phyloP scores from a whole-genome alignment of 139 green algal genomes.

The Chlorella sp. region DNA sequence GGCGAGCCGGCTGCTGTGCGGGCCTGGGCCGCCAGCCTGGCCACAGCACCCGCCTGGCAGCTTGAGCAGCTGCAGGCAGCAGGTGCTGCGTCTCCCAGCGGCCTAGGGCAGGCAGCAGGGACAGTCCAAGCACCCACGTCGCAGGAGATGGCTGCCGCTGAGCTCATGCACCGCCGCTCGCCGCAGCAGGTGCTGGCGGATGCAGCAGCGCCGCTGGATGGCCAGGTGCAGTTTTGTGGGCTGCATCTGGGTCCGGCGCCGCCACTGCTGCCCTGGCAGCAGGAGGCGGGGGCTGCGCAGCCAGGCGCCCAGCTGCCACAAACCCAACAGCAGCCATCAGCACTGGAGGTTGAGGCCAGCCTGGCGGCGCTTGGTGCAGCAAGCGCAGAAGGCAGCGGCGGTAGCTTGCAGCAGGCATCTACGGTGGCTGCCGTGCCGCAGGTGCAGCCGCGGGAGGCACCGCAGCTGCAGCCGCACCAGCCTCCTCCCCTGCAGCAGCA shows the following conservation, averaged over 20 bases:
- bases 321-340: background rate
- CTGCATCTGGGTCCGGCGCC: background rate
- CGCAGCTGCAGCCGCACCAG: background rate
- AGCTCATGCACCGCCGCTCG: background rate
- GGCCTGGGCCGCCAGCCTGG: slow-evolving; percentile 10
- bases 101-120: background rate
- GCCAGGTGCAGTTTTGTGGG: background rate
- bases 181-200: slow-evolving; percentile 4
- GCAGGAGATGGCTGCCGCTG: background rate
- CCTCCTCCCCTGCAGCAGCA: background rate
- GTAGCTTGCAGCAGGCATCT: too few species aligned
- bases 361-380: too few species aligned
- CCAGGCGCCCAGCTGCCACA: background rate
- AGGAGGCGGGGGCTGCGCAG: too few species aligned
- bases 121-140: too few species aligned
- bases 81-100: background rate
- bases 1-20: slow-evolving; percentile 11
- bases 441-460: background rate
- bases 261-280: slow-evolving; percentile 5
- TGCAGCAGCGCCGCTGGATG: background rate
- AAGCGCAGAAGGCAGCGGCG: too few species aligned
- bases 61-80: background rate
- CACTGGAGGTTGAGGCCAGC: background rate
- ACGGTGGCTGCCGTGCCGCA: background rate
- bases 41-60: background rate